A percentile compares a stretch with the other conserved stretches of the same genome.
Evolutionary conservation across 495 filamentous ascomycete species (phyloP).

Genomic region (Immersiella caudata): DNA sequence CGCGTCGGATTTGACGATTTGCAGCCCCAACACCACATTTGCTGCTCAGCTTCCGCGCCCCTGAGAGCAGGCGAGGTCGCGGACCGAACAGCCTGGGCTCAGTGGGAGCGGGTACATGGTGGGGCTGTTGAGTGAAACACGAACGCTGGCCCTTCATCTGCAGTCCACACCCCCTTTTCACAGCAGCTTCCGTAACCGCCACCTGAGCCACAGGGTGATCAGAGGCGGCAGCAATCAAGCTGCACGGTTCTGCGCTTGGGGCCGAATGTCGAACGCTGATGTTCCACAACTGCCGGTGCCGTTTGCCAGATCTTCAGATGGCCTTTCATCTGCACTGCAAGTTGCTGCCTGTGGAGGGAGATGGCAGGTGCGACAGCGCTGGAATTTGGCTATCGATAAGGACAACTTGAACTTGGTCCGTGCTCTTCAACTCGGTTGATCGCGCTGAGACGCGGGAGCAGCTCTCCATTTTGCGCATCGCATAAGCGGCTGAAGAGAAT

Average conservation of each 20-base stretch:
- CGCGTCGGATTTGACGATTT: neutral
- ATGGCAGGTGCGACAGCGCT: neutral
- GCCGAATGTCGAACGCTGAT: neutral
- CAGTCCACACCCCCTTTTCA: neutral
- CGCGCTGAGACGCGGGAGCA: conserved; percentile 21
- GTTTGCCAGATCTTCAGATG: neutral
- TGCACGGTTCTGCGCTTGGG: neutral
- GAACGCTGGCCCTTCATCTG: neutral
- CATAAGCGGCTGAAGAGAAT: conserved; percentile 23
- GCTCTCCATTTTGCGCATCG: conserved; percentile 5
- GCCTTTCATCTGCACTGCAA: neutral
- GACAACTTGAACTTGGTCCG: neutral
- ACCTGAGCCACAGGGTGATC: neutral
- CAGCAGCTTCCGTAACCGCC: neutral
- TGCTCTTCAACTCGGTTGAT: neutral
- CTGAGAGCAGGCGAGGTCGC: conserved; percentile 15
- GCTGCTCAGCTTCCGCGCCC: neutral
- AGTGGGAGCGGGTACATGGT: neutral
- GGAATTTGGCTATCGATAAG: neutral
- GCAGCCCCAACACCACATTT: neutral
- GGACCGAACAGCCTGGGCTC: neutral
- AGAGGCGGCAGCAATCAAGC: neutral
- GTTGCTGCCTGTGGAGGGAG: neutral
- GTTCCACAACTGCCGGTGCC: neutral
- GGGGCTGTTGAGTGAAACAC: neutral